Conservation (phyloP, 352 stramenopile genomes). For the Globisporangium cylindrosporum region DNA sequence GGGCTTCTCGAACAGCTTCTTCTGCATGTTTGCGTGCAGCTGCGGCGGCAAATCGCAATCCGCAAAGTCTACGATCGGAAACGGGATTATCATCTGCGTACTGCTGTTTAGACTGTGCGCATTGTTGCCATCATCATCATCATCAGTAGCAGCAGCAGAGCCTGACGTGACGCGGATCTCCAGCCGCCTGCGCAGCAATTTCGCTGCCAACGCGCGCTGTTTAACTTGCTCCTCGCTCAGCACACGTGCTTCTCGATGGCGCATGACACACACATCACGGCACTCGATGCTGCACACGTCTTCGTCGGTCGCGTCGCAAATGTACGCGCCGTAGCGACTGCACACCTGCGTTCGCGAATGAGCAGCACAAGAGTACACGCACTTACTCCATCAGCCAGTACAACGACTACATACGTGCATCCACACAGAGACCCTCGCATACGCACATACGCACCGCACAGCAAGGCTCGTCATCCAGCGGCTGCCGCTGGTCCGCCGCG, state of each 20-base stretch:
- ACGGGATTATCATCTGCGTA: slow-evolving; percentile 9
- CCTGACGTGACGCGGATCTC: slow-evolving; percentile 26
- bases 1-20: slow-evolving; percentile 31
- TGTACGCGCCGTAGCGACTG: slow-evolving; percentile 68
- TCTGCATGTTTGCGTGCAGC: slow-evolving; percentile 40
- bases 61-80: slow-evolving; percentile 22
- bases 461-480: slow-evolving; percentile 9
- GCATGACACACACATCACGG: slow-evolving; percentile 39
- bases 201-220: slow-evolving; percentile 8
- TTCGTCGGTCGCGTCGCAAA: slow-evolving; percentile 79
- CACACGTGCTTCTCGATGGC: slow-evolving; percentile 10
- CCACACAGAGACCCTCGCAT: too few relatives aligned
- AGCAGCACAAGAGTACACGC: neutral
- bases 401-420: neutral
- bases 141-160: neutral
- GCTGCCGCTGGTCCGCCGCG: slow-evolving; percentile 15
- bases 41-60: slow-evolving; percentile 23
- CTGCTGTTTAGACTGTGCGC: neutral
- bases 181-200: slow-evolving; percentile 30
- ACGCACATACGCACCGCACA: slow-evolving; percentile 17
- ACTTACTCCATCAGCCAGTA: neutral
- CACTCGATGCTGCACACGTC: slow-evolving; percentile 85
- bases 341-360: slow-evolving; percentile 40
- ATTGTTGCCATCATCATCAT: neutral
- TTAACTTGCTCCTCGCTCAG: neutral